phyloP scores from a whole-genome alignment of 805 yeast genomes.

The Starmerella apis region DNA sequence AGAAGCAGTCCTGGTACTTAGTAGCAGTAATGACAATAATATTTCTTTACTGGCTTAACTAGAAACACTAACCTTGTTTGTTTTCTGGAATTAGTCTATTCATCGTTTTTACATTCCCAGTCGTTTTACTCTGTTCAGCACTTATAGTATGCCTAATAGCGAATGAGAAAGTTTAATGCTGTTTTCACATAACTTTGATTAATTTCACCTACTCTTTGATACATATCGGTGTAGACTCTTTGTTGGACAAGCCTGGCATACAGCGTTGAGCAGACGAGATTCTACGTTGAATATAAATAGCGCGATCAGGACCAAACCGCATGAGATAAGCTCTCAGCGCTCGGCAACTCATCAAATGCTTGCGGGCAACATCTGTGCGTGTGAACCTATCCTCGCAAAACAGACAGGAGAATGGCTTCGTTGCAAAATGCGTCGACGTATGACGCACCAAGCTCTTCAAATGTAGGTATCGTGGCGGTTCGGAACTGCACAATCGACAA shows the following conservation, averaged over 20 bases:
- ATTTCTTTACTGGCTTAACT: no score
- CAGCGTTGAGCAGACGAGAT: background rate
- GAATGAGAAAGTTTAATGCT: no score
- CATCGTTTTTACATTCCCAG: no score
- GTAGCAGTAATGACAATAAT: no score
- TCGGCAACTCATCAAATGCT: background rate
- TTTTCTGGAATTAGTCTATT: no score
- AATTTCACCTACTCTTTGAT: no score
- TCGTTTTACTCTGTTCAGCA: no score
- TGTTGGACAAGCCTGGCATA: background rate
- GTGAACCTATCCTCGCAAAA: constrained; percentile 1
- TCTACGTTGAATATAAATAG: background rate
- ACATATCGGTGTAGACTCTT: background rate
- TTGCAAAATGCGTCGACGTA: background rate
- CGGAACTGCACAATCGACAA: background rate
- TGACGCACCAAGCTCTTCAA: background rate
- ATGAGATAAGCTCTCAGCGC: background rate
- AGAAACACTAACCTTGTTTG: no score
- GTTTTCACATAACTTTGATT: no score
- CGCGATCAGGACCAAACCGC: background rate
- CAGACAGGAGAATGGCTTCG: constrained; percentile 1
- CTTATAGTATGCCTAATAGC: no score
- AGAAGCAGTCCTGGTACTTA: no score
- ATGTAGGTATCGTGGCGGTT: constrained; percentile 1
- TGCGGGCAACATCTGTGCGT: constrained; percentile 3